These are phyloP conservation scores for Daldinia sp. DNA, from an alignment of 2,329 filamentous ascomycete genomes.

Conservation along the genomic window DNA sequence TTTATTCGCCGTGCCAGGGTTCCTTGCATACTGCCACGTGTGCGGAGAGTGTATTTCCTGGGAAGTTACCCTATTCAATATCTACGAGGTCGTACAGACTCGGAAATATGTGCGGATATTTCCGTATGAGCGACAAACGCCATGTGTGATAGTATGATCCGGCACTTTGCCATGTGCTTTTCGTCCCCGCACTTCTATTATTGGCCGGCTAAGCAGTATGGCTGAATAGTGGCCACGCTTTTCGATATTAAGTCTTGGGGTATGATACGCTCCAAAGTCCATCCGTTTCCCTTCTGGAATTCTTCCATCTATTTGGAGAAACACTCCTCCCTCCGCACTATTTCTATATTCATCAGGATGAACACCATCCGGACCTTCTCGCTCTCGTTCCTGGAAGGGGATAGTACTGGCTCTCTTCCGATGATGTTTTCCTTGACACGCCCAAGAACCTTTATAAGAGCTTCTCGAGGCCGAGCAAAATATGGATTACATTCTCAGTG, in stretches of 20 bases:
- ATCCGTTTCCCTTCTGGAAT: conserved; percentile 22
- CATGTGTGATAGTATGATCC: conserved; percentile 28
- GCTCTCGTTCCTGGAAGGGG: conserved; percentile 22
- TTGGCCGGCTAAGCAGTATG: conserved; percentile 38
- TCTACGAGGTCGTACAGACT: conserved; percentile 12
- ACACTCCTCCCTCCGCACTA: conserved; percentile 16
- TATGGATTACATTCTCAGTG: neutral
- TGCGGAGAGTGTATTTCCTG: conserved; percentile 28
- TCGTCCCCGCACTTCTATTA: conserved; percentile 26
- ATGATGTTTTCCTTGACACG: conserved; percentile 11
- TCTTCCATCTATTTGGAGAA: conserved; percentile 33
- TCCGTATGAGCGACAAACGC: conserved; percentile 12
- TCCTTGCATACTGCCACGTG: conserved; percentile 32
- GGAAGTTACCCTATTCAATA: conserved; percentile 23
- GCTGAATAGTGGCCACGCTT: conserved; percentile 27
- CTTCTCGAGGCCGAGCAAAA: neutral
- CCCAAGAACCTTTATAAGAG: conserved; percentile 24
- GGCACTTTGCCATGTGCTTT: conserved; percentile 36
- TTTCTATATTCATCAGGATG: conserved; percentile 37
- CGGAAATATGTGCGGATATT: conserved; percentile 23
- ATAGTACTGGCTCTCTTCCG: conserved; percentile 21
- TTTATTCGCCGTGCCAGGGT: conserved; percentile 1
- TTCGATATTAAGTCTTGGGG: conserved; percentile 22
- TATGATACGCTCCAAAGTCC: conserved; percentile 16
- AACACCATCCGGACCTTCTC: conserved; percentile 23